Evolutionary conservation across 257 asterid species (phyloP).

Genomic region (Solanum ossicruentum): DNA sequence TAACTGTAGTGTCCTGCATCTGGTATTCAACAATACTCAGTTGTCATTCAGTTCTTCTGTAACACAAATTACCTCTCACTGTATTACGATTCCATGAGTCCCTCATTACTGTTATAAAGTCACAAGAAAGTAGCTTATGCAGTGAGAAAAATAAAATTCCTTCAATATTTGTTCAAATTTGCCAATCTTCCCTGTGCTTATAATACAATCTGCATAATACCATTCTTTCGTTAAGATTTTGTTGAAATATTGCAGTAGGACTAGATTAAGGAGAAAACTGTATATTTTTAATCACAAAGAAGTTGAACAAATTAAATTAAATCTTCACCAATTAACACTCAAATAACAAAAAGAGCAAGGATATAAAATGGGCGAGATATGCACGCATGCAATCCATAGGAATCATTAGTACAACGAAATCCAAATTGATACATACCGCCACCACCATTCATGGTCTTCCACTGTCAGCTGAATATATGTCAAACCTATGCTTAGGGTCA

Average conservation of each 20-base stretch:
- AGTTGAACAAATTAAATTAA: neutral
- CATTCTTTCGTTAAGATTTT: neutral
- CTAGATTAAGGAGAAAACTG: neutral
- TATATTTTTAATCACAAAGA: neutral
- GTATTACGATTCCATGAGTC: neutral
- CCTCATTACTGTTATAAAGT: neutral
- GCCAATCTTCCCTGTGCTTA: neutral
- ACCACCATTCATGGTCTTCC: slow-evolving; percentile 82
- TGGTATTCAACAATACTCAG: neutral
- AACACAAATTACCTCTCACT: neutral
- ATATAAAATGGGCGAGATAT: neutral
- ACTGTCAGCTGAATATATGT: slow-evolving; percentile 69
- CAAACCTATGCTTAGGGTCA: slow-evolving; percentile 46
- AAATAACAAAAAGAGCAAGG: neutral
- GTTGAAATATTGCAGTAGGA: neutral
- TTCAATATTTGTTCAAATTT: neutral
- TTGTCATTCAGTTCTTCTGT: neutral
- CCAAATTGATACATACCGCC: slow-evolving; percentile 44
- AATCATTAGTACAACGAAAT: neutral
- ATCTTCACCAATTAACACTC: neutral
- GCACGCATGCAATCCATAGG: neutral
- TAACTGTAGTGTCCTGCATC: neutral
- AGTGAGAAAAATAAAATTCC: neutral
- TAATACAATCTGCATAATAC: neutral
- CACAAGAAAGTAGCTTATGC: neutral